These are phyloP conservation scores for Fusarium stilboides DNA, from an alignment of 2,329 filamentous ascomycete genomes.

Conservation along the genomic window DNA sequence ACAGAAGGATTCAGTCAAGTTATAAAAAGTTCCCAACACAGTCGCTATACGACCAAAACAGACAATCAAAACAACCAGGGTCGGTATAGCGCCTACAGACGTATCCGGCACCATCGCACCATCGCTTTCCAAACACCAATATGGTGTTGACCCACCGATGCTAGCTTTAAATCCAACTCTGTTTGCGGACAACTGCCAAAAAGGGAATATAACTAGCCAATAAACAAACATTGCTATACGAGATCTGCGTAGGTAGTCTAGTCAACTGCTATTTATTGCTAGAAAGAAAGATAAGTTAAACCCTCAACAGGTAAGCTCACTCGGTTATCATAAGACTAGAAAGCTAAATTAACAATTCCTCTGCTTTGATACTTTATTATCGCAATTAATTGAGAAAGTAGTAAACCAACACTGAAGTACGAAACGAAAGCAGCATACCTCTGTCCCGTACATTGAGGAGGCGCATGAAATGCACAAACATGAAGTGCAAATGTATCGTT, in stretches of 20 bases:
- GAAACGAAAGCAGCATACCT: no score
- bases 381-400: no score
- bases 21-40: constrained; percentile 9
- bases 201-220: neutral
- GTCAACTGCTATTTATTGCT: no score
- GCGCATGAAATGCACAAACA: neutral
- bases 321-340: no score
- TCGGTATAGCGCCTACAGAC: constrained; percentile 1
- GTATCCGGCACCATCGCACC: constrained; percentile 9
- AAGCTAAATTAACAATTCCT: no score
- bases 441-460: no score
- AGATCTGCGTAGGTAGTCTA: no score
- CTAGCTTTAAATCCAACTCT: constrained; percentile 7
- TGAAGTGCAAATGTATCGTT: neutral
- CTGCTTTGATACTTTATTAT: no score
- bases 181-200: constrained; percentile 14
- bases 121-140: constrained; percentile 4
- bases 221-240: no score
- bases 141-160: constrained; percentile 14
- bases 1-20: neutral
- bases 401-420: no score
- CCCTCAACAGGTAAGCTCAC: no score
- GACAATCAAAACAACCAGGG: constrained; percentile 14
- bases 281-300: no score
- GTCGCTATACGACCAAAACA: neutral